Percentiles rank a stretch among this genome's conserved stretches.
These are phyloP conservation scores for Phytophthora hybrid DNA, from an alignment of 352 stramenopile genomes.

Conservation along the genomic window DNA sequence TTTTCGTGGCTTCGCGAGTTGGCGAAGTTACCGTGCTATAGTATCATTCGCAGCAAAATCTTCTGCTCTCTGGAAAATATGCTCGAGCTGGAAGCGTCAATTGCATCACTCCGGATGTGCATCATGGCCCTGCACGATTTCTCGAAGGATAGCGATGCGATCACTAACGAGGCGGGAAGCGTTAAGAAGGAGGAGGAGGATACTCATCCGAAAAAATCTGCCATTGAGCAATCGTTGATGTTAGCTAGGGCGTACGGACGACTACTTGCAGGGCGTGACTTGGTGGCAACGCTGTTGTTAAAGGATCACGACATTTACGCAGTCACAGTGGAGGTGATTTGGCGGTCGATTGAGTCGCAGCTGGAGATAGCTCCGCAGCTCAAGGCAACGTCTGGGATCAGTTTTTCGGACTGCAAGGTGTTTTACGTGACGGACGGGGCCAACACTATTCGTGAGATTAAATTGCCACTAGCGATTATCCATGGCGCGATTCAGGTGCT, in stretches of 20 bases:
- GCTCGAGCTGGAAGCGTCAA: conserved; percentile 76
- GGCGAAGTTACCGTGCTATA: conserved; percentile 73
- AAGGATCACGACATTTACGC: conserved; percentile 63
- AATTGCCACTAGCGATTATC: conserved; percentile 72
- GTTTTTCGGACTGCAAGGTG: conserved; percentile 82
- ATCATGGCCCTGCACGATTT: conserved; percentile 76
- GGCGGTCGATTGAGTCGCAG: conserved; percentile 73
- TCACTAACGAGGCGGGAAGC: conserved; percentile 6
- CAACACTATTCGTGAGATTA: conserved; percentile 78
- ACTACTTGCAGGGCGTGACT: conserved; percentile 72
- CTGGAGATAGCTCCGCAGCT: conserved; percentile 59
- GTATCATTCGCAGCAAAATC: conserved; percentile 58
- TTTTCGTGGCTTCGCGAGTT: conserved; percentile 80
- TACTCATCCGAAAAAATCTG: conserved; percentile 39
- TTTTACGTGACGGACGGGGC: conserved; percentile 78
- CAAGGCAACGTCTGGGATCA: conserved; percentile 59
- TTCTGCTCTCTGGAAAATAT: conserved; percentile 76
- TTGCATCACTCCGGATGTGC: conserved; percentile 69
- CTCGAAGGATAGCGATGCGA: conserved; percentile 48
- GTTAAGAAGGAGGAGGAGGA: conserved; percentile 29
- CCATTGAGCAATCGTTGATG: conserved; percentile 65
- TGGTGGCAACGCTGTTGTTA: conserved; percentile 71
- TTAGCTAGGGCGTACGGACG: conserved; percentile 73
- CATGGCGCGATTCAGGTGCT: conserved; percentile 76
- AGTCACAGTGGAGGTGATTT: conserved; percentile 77